Base-by-base conservation (phyloP, 2,329 filamentous ascomycete genomes). In the Truncatella angustata region DNA sequence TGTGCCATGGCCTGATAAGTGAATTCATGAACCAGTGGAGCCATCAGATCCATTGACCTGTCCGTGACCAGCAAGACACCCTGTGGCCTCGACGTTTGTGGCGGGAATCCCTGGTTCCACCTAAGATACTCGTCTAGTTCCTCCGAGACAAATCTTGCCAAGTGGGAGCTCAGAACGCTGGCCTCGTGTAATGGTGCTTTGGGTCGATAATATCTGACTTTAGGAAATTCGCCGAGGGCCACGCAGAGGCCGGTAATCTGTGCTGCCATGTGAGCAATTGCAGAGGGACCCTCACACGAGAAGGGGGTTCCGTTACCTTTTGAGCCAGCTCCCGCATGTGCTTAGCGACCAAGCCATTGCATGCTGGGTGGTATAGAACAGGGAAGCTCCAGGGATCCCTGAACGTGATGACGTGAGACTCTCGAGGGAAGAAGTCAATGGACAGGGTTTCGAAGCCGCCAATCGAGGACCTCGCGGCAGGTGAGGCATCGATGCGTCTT, bases 1-100 rank as follows among this genome's bases (percentile, higher is more conserved):
- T 97, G 90, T 3, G 91, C 93, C 93, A 99, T 97, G 47, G 94
- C 91, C 70, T 99, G 94, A 68, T 97, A 99, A 11, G 94, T 97
- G 67, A 99, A 97, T 64, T 99, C 94, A 71, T 99, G 94, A 4
- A 97, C 67, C 10, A 97, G 73, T 1, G 94, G 94, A 0, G 93
- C 86, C 73, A 88, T 84, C 3, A 97, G 72, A 68, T 99, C 94
- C 88, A 99, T 94, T 6, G 91, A 90, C 56, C 94, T 84, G 68
- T 97, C 94, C 1, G 91, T 90, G 55, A 99, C 88, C 63, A 96
- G 77, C 1, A 99, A 80, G 1, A 91, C 84, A 35, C 90, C 90
- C 57, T 90, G 87, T 5, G 92, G 93, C 49, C 93, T 79, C 47
- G 84, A 81, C 7, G 84, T 84, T n/a, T 78, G 85, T 0, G 92